Conservation (phyloP, 768 basidiomycete genomes). For the Boletales sp. region DNA sequence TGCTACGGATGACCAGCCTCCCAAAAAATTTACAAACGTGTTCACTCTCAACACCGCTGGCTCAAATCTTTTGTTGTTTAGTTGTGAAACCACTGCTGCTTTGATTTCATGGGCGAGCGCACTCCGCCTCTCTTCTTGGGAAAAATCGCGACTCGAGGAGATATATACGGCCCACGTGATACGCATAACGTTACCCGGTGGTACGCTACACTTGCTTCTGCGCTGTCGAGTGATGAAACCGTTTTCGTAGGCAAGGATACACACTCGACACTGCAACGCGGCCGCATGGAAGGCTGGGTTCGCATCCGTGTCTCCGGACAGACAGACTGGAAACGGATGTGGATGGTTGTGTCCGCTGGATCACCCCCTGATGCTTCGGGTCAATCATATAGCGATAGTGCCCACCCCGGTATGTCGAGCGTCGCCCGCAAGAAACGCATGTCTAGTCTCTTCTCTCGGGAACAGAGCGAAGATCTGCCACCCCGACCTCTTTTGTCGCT, state of each 20-base stretch:
- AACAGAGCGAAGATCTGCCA: slow-evolving; percentile 34
- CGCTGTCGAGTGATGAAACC: slow-evolving; percentile 27
- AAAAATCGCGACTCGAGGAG: slow-evolving; percentile 92
- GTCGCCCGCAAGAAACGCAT: slow-evolving; percentile 46
- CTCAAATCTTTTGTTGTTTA: slow-evolving; percentile 84
- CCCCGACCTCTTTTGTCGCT: slow-evolving; percentile 50
- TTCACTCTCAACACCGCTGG: slow-evolving; percentile 94
- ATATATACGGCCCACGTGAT: slow-evolving; percentile 96
- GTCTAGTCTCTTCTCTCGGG: slow-evolving; percentile 62
- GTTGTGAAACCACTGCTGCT: slow-evolving; percentile 67
- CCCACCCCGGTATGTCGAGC: slow-evolving; percentile 22
- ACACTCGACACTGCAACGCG: slow-evolving; percentile 60
- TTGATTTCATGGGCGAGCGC: slow-evolving; percentile 91
- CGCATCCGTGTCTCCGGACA: slow-evolving; percentile 92
- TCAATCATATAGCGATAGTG: slow-evolving; percentile 25
- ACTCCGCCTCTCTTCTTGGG: slow-evolving; percentile 88
- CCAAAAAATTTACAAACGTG: slow-evolving; percentile 68
- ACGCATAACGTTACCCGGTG: slow-evolving; percentile 63
- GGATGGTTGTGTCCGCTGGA: slow-evolving; percentile 69
- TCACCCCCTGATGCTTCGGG: slow-evolving; percentile 25
- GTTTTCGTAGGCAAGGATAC: slow-evolving; percentile 41
- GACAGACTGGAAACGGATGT: slow-evolving; percentile 92
- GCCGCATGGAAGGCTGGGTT: slow-evolving; percentile 89
- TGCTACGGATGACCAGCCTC: slow-evolving; percentile 43
- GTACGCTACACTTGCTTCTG: slow-evolving; percentile 24